These are phyloP conservation scores for Alternaria consortialis DNA, from an alignment of 2,329 filamentous ascomycete species.

Conservation along the genomic window DNA sequence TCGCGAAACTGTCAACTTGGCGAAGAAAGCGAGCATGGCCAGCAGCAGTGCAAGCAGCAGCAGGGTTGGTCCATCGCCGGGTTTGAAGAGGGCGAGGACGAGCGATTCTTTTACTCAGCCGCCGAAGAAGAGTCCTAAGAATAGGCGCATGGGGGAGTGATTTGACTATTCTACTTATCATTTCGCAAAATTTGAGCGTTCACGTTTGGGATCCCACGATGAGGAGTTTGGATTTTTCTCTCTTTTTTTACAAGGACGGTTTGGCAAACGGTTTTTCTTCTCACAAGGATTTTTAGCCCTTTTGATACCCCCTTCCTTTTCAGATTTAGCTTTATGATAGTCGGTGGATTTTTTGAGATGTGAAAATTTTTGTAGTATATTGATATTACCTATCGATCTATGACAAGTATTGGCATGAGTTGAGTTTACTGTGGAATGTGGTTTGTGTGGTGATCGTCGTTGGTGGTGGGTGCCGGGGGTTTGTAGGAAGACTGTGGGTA, in stretches of 20 bases:
- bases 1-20: not conserved
- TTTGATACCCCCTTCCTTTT: slow-evolving; percentile 10
- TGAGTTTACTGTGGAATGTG: no score
- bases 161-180: not conserved
- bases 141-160: not conserved
- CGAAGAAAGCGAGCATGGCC: not conserved
- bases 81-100: slow-evolving; percentile 28
- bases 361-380: no score
- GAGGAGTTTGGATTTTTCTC: not conserved
- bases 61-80: slow-evolving; percentile 20
- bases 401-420: no score
- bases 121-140: slow-evolving; percentile 13
- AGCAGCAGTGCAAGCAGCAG: slow-evolving; percentile 12
- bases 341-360: no score
- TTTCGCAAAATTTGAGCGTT: not conserved
- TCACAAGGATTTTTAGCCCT: slow-evolving; percentile 1
- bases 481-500: no score
- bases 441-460: no score
- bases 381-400: no score
- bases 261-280: not conserved
- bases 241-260: not conserved
- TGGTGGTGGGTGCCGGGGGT: no score
- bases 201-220: not conserved
- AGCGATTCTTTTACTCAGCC: slow-evolving; percentile 13
- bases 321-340: not conserved